A percentile compares a stretch with the other conserved stretches of the same genome.
phyloP scores from a whole-genome alignment of 495 filamentous ascomycete species.

The Aspergillus asperescens region DNA sequence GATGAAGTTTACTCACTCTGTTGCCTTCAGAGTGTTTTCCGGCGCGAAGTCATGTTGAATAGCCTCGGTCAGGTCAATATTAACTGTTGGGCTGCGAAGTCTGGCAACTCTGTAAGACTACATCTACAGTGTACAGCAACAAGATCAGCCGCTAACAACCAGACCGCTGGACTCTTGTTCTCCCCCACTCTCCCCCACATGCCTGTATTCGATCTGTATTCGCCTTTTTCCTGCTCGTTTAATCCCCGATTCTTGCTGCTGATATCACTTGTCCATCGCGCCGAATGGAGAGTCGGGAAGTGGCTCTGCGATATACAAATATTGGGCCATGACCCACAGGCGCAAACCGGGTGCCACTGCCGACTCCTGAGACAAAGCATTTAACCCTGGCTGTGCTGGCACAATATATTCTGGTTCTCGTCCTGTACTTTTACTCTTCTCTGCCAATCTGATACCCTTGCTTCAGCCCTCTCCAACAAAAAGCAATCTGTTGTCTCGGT shows the following conservation, averaged over 20 bases:
- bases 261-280: not conserved
- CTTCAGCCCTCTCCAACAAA: not conserved
- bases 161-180: constrained; percentile 23
- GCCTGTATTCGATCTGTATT: constrained; percentile 8
- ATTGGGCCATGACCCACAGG: constrained; percentile 1
- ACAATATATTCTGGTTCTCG: no score
- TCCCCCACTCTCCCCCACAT: constrained; percentile 15
- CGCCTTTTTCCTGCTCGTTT: not conserved
- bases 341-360: constrained; percentile 3
- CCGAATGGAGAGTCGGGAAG: not conserved
- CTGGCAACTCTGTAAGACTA: no score
- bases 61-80: not conserved
- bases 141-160: constrained; percentile 27
- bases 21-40: no score
- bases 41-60: no score
- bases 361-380: not conserved
- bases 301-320: constrained; percentile 1
- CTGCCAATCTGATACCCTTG: not conserved
- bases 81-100: not conserved
- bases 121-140: not conserved
- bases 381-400: not conserved
- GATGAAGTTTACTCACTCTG: no score
- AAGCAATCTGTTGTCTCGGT: not conserved
- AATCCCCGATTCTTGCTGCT: not conserved
- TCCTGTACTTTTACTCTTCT: not conserved